Evolutionary conservation across 805 yeast species (phyloP), one percentile per base, ranked within the genome.

Genomic region (Cyberlindnera subsufficiens): DNA sequence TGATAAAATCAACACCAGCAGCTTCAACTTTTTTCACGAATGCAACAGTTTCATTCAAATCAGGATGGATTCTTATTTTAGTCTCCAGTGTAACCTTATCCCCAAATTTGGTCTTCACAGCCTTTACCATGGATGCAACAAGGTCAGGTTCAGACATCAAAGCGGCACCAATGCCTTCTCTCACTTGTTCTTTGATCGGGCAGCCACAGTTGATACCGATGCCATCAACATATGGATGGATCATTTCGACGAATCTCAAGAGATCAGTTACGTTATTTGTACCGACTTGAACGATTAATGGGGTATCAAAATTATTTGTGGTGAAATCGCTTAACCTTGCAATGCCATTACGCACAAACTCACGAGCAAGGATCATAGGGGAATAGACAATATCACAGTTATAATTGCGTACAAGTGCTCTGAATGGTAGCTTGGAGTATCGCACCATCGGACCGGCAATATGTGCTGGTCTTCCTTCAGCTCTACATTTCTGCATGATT

Each of bases 91-190:
- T 77, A n/a, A 93, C 69, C 5, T 59, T 61, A 39, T 75, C 75
- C 0, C 95, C 93, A 54, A 82, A 88, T 55, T 74, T 80, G 1
- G 71, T 69, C 58, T 90, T 90, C 22, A 88, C 95, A 1, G 89
- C 87, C 35, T 70, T 65, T 6, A 93, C 96, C 96, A 93, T 86
- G 3, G 74, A 71, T 1, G 90, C 77, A 5, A 93, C 93, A 39
- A 80, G 66, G 31, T 86, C 89, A 2, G 90, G 85, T 49, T 86
- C 81, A 22, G 81, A 71, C 86, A 93, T 90, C 43, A 93, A 70
- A 0, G 97, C 97, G 2, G 97, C 96, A 5, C 99, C 99, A 14
- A 93, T 90, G 19, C 98, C 99, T 60, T 89, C 96, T 35, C 96
- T 72, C 13, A 87, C 86, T 61, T 93, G 98, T 50, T 91, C 98